Evolutionary conservation across 257 asterid species (phyloP), one percentile per base, ranked within the genome.

Genomic region (Solanum ossicruentum): DNA sequence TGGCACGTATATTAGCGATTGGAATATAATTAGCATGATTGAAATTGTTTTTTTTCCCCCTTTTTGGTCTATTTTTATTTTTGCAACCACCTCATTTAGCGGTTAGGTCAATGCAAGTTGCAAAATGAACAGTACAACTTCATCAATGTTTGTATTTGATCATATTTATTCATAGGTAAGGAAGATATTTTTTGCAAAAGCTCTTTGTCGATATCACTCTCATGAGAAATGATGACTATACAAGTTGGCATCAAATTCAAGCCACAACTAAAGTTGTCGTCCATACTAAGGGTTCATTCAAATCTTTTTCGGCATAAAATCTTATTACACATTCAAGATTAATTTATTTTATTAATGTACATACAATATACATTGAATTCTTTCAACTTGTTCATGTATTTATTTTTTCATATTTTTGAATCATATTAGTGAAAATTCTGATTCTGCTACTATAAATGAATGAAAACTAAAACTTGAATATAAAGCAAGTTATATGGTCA

Each of bases 351-450:
- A 0, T n/a, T 8, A 0, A n/a, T 60, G 3, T n/a, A 60, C 10
- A 63, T 63, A 63, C 0, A 63, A 8, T 23, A 12, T 2, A 63
- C 26, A 26, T 26, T 63, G 5, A 63, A 63, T 26, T 6, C 71
- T 11, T 18, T 12, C 21, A 5, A 6, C 26, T 63, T 63, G 6
- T 63, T 21, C n/a, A 3, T 61, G 4, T 12, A 21, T 0, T 2
- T 60, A n/a, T 12, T 9, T 60, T 32, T 21, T 63, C 6, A 61
- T 21, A 23, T 12, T 10, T 21, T 63, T 63, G 1, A 63, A 63
- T 26, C 15, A 26, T 0, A 0, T 26, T 23, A 63, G 6, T 1
- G 0, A 12, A 63, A 63, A 12, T 23, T 0, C 0, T 12, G 1
- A 21, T 15, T 23, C 0, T 3, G 3, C 2, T 9, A 5, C 15